Evolutionary conservation across 1,139 yeast species (phyloP), one percentile per base, ranked within the genome.

Genomic region (Yamadazyma triangularis): DNA sequence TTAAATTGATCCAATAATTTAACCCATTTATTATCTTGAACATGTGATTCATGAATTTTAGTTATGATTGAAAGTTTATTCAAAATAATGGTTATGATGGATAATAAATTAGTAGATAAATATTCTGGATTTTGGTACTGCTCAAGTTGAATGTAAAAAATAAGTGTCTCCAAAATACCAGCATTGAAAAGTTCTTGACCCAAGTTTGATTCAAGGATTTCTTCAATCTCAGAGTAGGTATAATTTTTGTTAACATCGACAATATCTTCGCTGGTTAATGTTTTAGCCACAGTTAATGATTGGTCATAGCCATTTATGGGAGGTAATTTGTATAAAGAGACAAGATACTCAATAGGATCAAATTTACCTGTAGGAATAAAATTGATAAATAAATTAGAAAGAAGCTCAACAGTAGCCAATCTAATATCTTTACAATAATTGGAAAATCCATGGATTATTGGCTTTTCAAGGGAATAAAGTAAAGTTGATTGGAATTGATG

Each of bases 281-380:
- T 31, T 24, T 29, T 29, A 4, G 35, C 6, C 6, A 25, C 23
- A 10, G 50, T 44, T 21, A 55, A 42, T n/a, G 45, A 31, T 2
- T 40, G 32, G 33, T 53, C 53, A 60, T 61, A 60, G 21, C 31
- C 35, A 31, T 54, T 56, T 5, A 33, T 21, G n/a, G 40, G 38
- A 4, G 70, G 69, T 14, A 63, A 44, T 4, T 45, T 51, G 38
- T 61, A 66, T 22, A 47, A 36, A 15, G 44, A 47, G 2, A 47
- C 42, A n/a, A 68, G 48, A 41, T 64, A 65, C 15, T 64, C 69
- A 8, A 60, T 38, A 0, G 64, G 52, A 33, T 48, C 51, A 40
- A 64, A 63, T 29, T 60, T 63, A 0, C 68, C 70, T 0, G 71
- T 64, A 1, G 64, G 63, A 3, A 67, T 59, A 28, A 66, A 59